Evolutionary conservation across 1,284 basidiomycete genomes (phyloP).

Genomic region (Ceratobasidium sp.): DNA sequence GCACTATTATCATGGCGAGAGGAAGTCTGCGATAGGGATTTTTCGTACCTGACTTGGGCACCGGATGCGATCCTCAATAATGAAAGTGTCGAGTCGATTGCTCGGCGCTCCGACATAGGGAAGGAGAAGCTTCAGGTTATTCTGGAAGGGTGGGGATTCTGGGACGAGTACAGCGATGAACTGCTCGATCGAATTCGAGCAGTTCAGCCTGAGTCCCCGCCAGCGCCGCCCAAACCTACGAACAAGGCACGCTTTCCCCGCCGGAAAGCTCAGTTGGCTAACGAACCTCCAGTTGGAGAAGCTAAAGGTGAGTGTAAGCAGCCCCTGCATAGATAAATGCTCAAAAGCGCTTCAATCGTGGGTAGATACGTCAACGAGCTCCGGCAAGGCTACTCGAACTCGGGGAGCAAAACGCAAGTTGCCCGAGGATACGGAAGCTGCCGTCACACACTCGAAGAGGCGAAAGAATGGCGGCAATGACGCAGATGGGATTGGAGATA

Average conservation of each 20-base stretch:
- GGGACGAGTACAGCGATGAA: background rate
- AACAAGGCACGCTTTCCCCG: background rate
- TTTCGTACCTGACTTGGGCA: constrained; percentile 6
- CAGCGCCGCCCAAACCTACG: background rate
- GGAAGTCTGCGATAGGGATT: constrained; percentile 9
- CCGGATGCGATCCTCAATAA: constrained; percentile 13
- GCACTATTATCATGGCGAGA: constrained; percentile 4
- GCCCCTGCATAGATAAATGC: background rate
- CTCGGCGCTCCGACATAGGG: constrained; percentile 2
- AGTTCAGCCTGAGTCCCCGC: background rate
- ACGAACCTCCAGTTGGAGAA: no score
- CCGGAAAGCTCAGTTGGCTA: background rate
- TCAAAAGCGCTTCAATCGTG: background rate
- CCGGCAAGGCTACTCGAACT: background rate
- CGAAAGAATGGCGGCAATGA: background rate
- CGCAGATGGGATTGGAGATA: background rate
- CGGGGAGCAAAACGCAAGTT: background rate
- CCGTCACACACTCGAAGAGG: background rate
- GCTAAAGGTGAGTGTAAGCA: no score
- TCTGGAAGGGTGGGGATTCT: background rate
- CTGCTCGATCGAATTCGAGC: background rate
- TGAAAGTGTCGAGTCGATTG: constrained; percentile 13
- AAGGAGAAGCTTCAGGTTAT: background rate
- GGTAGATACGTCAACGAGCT: background rate
- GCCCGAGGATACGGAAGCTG: background rate